Base-by-base conservation (phyloP, 2,329 filamentous ascomycete species). In the Fusarium denticulatum region DNA sequence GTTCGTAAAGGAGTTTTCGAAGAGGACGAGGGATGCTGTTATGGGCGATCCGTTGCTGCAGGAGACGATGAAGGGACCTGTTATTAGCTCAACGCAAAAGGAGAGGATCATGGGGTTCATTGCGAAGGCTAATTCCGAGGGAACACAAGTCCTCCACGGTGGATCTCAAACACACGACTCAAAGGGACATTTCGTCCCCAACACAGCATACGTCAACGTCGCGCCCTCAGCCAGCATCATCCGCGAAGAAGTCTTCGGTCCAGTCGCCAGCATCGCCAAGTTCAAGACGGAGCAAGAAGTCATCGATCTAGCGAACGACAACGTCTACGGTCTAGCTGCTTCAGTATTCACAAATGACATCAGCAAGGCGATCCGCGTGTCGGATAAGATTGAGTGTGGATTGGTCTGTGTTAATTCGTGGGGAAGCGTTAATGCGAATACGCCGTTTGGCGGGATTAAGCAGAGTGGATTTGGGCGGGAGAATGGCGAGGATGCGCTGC, bases 81-180 rank as follows among this genome's bases (percentile, higher is more conserved):
- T 80, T 75, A 89, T 92, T 53, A 90, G 88, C n/a, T 88, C 89
- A 78, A 80, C 84, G 26, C 91, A 93, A 77, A 90, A 89, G 85
- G 85, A 7, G 91, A 91, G 80, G 88, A 66, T 70, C 15, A 28
- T 70, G 53, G 47, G 40, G 0, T 70, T 49, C 6, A 49, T 94
- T 49, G 7, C 55, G 1, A 65, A 69, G 4, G 76, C 75, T 3
- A 76, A 77, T 5, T 36, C 58, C 0, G 69, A 74, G 4, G 76
- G 75, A 14, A 61, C 71, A 8, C 46, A 71, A 5, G n/a, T 77
- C 1, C 46, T 78, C 0, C 50, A 73, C 2, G 78, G 78, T 0
- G 75, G 77, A 0, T 55, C 69, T 2, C 40, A 64, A 6, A 26
- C 5, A 20, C 53, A 43, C 20, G 76, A 71, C 28, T 39, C 62